Evolutionary conservation across 805 yeast genomes (phyloP).

Genomic region (Starmerella bacillaris): DNA sequence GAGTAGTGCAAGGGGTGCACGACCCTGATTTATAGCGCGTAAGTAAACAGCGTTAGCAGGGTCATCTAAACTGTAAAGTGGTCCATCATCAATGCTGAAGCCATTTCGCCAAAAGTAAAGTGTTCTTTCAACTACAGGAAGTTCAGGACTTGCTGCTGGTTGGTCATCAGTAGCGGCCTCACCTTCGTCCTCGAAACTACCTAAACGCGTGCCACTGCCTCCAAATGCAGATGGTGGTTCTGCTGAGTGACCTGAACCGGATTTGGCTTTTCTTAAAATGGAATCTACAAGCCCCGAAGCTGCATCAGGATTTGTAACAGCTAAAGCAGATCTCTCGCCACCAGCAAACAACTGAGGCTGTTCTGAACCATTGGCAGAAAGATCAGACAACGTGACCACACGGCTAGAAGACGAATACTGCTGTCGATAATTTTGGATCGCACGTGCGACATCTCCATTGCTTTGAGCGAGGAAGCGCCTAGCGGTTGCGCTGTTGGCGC

Average conservation of each 20-base stretch:
- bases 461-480: neutral
- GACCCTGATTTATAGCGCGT: constrained; percentile 66
- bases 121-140: constrained; percentile 46
- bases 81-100: constrained; percentile 85
- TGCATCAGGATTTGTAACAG: constrained; percentile 47
- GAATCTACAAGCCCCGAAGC: constrained; percentile 19
- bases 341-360: constrained; percentile 34
- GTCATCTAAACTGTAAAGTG: constrained; percentile 72
- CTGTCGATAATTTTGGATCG: neutral
- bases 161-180: constrained; percentile 7
- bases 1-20: constrained; percentile 73
- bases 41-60: constrained; percentile 68
- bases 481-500: neutral
- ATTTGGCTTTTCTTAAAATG: constrained; percentile 23
- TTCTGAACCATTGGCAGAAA: constrained; percentile 12
- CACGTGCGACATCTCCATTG: neutral
- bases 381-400: constrained; percentile 21
- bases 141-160: constrained; percentile 13
- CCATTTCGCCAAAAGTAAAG: constrained; percentile 95
- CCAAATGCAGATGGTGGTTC: constrained; percentile 11
- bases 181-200: constrained; percentile 11
- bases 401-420: constrained; percentile 6
- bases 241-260: constrained; percentile 3
- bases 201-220: constrained; percentile 23
- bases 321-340: constrained; percentile 56